A percentile compares a stretch with the other conserved stretches of the same genome.
Conservation (phyloP, 2,329 filamentous ascomycete species). For the Aspergillus pseudotamarii region DNA sequence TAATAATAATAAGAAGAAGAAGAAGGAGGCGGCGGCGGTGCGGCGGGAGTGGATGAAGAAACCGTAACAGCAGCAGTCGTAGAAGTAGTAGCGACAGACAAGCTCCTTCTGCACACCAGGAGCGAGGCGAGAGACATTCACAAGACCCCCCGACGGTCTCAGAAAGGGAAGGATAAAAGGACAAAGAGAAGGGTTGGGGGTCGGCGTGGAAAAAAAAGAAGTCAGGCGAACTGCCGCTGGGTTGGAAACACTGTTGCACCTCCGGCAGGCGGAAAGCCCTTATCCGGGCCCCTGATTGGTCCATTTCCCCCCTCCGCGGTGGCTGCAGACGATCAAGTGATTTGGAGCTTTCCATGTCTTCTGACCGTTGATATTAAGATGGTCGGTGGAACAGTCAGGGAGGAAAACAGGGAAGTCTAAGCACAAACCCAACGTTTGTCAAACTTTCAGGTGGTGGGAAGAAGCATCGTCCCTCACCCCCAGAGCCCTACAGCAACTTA, state of each 20-base stretch:
- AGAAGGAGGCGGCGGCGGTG: slow-evolving; percentile 16
- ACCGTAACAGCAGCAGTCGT: slow-evolving; percentile 19
- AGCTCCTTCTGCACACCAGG: slow-evolving; percentile 32
- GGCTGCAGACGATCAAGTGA: background rate
- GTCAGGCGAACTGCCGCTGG: slow-evolving; percentile 13
- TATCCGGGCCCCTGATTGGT: slow-evolving; percentile 24
- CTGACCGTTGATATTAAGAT: background rate
- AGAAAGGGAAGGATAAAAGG: slow-evolving; percentile 21
- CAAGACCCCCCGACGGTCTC: slow-evolving; percentile 20
- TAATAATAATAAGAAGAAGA: background rate
- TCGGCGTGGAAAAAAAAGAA: slow-evolving; percentile 10
- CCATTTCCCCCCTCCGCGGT: slow-evolving; percentile 8
- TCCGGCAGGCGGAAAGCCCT: background rate
- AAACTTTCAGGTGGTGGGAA: background rate
- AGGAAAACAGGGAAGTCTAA: background rate
- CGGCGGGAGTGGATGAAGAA: slow-evolving; percentile 13
- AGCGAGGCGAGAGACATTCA: slow-evolving; percentile 41
- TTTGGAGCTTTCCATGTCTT: slow-evolving; percentile 1
- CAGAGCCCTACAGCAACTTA: too few species aligned
- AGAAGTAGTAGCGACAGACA: slow-evolving; percentile 26
- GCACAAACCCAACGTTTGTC: background rate
- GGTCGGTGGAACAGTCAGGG: background rate
- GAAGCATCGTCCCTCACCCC: too few species aligned
- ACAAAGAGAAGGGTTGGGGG: slow-evolving; percentile 13
- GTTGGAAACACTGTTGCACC: background rate